Evolutionary conservation across 2,329 filamentous ascomycete genomes (phyloP).

Genomic region (Podosphaera fusca): DNA sequence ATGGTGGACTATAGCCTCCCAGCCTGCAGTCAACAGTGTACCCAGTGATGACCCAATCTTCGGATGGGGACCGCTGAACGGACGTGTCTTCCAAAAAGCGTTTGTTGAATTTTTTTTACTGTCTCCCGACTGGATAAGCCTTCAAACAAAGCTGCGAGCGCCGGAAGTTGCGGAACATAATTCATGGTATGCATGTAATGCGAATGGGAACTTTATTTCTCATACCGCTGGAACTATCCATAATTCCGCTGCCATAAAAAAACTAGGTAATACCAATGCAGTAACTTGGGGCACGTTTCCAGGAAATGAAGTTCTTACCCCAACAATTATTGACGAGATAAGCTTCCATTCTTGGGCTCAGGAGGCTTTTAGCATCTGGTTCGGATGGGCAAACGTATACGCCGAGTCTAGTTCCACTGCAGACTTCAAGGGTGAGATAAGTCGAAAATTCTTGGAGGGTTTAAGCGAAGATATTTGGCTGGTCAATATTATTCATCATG

Average conservation of each 20-base stretch:
- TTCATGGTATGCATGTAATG: constrained; percentile 74
- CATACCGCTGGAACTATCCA: constrained; percentile 19
- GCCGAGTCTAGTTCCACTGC: constrained; percentile 17
- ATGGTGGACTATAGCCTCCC: constrained; percentile 93
- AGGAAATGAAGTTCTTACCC: constrained; percentile 86
- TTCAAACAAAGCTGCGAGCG: constrained; percentile 39
- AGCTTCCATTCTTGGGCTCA: constrained; percentile 87
- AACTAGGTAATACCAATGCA: constrained; percentile 58
- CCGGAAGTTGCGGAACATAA: constrained; percentile 38
- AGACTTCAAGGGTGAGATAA: constrained; percentile 39
- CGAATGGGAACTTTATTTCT: constrained; percentile 52
- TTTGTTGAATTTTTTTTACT: constrained; percentile 95
- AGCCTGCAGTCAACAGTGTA: constrained; percentile 77
- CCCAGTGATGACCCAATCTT: constrained; percentile 56
- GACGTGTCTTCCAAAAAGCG: constrained; percentile 94
- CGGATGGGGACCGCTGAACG: constrained; percentile 80
- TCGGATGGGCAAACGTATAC: constrained; percentile 57
- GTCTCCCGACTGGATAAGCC: constrained; percentile 40
- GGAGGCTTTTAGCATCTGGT: constrained; percentile 89
- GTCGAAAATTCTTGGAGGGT: constrained; percentile 44
- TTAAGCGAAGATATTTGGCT: constrained; percentile 57
- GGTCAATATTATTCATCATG: constrained; percentile 65
- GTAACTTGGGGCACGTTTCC: constrained; percentile 95
- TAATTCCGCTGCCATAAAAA: neutral
- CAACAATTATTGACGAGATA: constrained; percentile 89